Conservation (phyloP, 176 grass and related monocot genomes). For the Puya raimondii region DNA sequence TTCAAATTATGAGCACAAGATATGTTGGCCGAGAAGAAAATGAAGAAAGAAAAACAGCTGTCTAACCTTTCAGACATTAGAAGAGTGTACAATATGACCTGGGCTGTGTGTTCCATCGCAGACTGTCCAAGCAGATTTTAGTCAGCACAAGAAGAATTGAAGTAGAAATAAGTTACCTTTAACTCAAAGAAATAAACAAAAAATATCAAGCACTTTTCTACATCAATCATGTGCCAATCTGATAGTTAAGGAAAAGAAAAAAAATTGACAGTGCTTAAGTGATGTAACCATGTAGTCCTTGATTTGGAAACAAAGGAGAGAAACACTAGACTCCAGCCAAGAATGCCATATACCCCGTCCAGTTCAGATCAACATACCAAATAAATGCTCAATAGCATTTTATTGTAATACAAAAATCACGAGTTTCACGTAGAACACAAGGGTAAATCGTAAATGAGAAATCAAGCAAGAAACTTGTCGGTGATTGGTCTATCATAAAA, state of each 20-base stretch:
- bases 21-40: conserved; percentile 4
- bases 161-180: conserved; percentile 14
- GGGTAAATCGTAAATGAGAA: neutral
- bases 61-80: conserved; percentile 90
- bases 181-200: neutral
- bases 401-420: neutral
- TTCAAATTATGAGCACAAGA: conserved; percentile 17
- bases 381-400: neutral
- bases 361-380: neutral
- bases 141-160: conserved; percentile 10
- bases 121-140: conserved; percentile 35
- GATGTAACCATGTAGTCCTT: neutral
- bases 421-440: neutral
- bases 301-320: neutral
- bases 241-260: neutral
- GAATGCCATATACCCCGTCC: neutral
- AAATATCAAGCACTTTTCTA: neutral
- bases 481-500: neutral
- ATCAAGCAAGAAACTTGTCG: neutral
- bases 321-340: neutral
- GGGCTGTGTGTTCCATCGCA: conserved; percentile 73
- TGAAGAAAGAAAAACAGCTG: neutral
- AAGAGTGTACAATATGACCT: conserved; percentile 89
- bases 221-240: neutral
- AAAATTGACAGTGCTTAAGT: neutral